Conservation (phyloP, 805 yeast genomes). For the Ogataea parapolymorpha region DNA sequence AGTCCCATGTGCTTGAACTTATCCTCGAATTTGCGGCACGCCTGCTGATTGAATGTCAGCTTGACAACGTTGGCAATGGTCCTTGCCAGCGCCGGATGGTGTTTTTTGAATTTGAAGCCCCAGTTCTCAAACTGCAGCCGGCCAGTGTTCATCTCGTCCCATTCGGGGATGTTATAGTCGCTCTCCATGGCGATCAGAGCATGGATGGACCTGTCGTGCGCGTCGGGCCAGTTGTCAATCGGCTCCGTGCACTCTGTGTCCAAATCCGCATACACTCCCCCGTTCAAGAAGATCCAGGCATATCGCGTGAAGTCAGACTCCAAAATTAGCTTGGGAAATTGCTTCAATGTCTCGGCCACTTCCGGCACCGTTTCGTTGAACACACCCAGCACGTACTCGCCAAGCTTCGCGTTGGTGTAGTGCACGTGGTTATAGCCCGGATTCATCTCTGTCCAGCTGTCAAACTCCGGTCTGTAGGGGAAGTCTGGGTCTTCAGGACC, state of each 20-base stretch:
- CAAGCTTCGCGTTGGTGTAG: constrained; percentile 11
- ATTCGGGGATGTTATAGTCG: constrained; percentile 42
- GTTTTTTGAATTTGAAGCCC: constrained; percentile 49
- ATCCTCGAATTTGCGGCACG: constrained; percentile 24
- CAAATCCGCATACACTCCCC: constrained; percentile 53
- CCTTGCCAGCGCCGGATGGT: constrained; percentile 54
- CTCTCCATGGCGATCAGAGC: constrained; percentile 46
- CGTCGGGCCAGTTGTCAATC: constrained; percentile 51
- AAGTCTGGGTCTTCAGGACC: constrained; percentile 10
- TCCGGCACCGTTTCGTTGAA: constrained; percentile 37
- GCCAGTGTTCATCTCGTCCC: constrained; percentile 41
- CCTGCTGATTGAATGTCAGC: constrained; percentile 37
- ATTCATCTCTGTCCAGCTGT: constrained; percentile 13
- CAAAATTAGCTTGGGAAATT: constrained; percentile 45
- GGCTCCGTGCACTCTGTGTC: constrained; percentile 43
- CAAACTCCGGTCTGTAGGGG: constrained; percentile 12
- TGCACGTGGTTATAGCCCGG: constrained; percentile 18
- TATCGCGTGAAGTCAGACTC: constrained; percentile 51
- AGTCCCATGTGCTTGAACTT: constrained; percentile 23
- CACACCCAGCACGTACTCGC: constrained; percentile 10
- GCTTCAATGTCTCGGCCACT: constrained; percentile 42
- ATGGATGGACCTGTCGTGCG: constrained; percentile 41
- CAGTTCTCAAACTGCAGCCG: constrained; percentile 53
- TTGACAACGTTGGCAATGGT: constrained; percentile 46
- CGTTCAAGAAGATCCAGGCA: constrained; percentile 43